A percentile compares a stretch with the other conserved stretches of the same genome.
Evolutionary conservation across 2,329 filamentous ascomycete genomes (phyloP).

Genomic region (Colletotrichum abscissum): DNA sequence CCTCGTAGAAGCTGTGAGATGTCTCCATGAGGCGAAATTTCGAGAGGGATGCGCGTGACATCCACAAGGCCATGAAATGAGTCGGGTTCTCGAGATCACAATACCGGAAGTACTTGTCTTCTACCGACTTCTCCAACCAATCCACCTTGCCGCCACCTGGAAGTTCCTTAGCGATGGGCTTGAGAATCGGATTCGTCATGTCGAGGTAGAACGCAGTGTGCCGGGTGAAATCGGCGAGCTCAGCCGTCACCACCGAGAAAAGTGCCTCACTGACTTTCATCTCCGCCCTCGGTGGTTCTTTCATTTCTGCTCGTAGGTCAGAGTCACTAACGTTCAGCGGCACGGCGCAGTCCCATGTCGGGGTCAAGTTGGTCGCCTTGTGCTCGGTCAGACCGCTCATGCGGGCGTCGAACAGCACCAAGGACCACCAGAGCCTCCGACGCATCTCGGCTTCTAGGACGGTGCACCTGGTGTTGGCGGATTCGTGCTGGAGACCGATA

Average conservation of each 20-base stretch:
- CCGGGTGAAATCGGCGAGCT: background rate
- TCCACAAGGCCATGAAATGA: background rate
- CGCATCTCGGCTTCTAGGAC: constrained; percentile 68
- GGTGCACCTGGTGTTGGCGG: constrained; percentile 32
- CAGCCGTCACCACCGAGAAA: background rate
- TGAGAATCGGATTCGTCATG: background rate
- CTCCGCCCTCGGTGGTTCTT: constrained; percentile 42
- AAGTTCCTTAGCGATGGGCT: background rate
- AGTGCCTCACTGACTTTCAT: constrained; percentile 49
- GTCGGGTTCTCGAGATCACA: background rate
- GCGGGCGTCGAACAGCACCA: constrained; percentile 67
- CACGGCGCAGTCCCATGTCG: constrained; percentile 54
- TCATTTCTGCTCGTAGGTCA: constrained; percentile 56
- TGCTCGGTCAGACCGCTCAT: constrained; percentile 62
- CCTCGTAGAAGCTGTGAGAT: background rate
- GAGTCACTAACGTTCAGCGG: constrained; percentile 59
- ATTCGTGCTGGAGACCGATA: background rate
- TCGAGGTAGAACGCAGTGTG: background rate
- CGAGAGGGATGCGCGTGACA: background rate
- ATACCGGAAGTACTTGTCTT: background rate
- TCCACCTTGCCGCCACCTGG: background rate
- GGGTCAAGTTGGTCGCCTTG: constrained; percentile 43
- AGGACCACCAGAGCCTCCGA: constrained; percentile 71
- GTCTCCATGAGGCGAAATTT: background rate
- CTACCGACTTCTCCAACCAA: background rate